Evolutionary conservation across 495 filamentous ascomycete genomes (phyloP).

Genomic region (Lophiostoma macrostomum): DNA sequence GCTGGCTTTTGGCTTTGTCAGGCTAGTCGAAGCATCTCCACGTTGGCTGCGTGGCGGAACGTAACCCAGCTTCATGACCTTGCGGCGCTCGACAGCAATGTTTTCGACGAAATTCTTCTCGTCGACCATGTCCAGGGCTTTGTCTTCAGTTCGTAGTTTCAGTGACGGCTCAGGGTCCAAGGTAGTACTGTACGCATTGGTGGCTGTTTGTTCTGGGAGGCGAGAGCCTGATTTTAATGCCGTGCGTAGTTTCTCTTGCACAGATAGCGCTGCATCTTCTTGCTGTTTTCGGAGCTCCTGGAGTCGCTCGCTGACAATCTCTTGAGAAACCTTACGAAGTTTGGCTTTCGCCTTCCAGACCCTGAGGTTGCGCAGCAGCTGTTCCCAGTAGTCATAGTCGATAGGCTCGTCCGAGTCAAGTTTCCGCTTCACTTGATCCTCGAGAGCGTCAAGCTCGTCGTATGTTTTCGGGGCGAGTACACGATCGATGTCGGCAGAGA

Average conservation of each 20-base stretch:
- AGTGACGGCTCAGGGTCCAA: conserved; percentile 72
- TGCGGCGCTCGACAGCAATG: conserved; percentile 60
- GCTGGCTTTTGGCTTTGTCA: conserved; percentile 32
- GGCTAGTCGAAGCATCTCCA: conserved; percentile 33
- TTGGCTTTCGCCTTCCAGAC: conserved; percentile 91
- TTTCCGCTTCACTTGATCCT: conserved; percentile 80
- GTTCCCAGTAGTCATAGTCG: conserved; percentile 97
- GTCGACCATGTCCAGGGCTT: conserved; percentile 58
- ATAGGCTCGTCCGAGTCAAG: conserved; percentile 84
- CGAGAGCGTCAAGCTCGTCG: conserved; percentile 77
- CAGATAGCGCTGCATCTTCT: conserved; percentile 63
- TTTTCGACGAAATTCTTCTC: conserved; percentile 61
- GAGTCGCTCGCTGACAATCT: conserved; percentile 71
- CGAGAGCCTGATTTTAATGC: neutral
- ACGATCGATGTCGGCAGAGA: conserved; percentile 82
- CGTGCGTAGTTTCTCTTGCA: conserved; percentile 52
- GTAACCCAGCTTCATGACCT: conserved; percentile 66
- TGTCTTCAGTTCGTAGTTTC: conserved; percentile 66
- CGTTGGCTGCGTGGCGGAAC: conserved; percentile 55
- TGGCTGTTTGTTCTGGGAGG: neutral
- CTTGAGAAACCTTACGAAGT: conserved; percentile 74
- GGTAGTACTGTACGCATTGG: conserved; percentile 5
- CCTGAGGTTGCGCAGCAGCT: conserved; percentile 75
- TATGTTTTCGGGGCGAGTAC: conserved; percentile 83
- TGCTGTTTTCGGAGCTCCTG: conserved; percentile 65